phyloP scores from a whole-genome alignment of 805 yeast species.

The Yamadazyma scolyti region DNA sequence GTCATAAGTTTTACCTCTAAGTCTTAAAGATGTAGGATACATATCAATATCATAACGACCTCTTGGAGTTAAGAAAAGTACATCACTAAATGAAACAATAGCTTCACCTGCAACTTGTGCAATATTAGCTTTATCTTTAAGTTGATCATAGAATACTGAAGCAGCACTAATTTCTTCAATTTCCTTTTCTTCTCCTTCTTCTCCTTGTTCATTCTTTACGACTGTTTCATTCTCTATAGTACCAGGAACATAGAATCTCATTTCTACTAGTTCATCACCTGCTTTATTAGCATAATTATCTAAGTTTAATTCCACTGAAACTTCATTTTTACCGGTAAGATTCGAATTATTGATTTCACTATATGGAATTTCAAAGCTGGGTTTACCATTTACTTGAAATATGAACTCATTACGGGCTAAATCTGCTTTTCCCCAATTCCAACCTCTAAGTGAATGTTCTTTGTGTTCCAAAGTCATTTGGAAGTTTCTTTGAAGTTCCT shows the following conservation, averaged over 20 bases:
- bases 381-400: constrained; percentile 81
- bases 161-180: constrained; percentile 65
- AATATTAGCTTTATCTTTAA: constrained; percentile 89
- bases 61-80: constrained; percentile 92
- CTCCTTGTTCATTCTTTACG: constrained; percentile 31
- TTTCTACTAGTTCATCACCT: constrained; percentile 94
- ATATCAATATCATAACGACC: constrained; percentile 97
- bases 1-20: constrained; percentile 97
- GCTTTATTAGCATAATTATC: constrained; percentile 59
- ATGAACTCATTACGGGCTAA: constrained; percentile 88
- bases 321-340: constrained; percentile 88
- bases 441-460: constrained; percentile 94
- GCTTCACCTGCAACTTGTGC: constrained; percentile 95
- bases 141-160: constrained; percentile 79
- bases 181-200: constrained; percentile 36
- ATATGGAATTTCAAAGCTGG: constrained; percentile 90
- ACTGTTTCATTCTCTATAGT: constrained; percentile 50
- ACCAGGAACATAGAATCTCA: constrained; percentile 94
- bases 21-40: constrained; percentile 80
- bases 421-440: constrained; percentile 98
- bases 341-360: constrained; percentile 76
- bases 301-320: constrained; percentile 78
- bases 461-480: constrained; percentile 67
- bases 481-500: constrained; percentile 77
- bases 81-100: constrained; percentile 86